These are phyloP conservation scores for Oryza longistaminata DNA, from an alignment of 176 grass and related monocot species.

Conservation along the genomic window DNA sequence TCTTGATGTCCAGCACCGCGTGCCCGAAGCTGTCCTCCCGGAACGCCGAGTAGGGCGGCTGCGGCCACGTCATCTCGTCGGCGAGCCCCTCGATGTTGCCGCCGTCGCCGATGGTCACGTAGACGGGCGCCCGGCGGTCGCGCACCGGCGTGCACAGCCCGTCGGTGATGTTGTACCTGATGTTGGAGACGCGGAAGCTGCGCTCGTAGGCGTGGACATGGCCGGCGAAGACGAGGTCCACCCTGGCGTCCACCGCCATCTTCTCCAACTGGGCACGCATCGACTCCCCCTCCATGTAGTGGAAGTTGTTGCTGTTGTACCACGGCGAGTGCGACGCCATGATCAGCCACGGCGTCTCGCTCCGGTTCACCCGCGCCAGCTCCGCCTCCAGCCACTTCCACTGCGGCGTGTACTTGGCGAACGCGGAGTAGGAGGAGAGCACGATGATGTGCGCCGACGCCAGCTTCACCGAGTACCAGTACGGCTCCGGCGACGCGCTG, in stretches of 20 bases:
- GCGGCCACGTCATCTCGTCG: conserved; percentile 49
- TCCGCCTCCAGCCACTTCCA: conserved; percentile 46
- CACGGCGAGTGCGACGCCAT: conserved; percentile 49
- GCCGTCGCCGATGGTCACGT: conserved; percentile 62
- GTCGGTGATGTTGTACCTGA: conserved; percentile 57
- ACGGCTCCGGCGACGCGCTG: conserved; percentile 23
- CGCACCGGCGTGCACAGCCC: conserved; percentile 38
- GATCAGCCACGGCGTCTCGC: conserved; percentile 46
- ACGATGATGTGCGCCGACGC: conserved; percentile 47
- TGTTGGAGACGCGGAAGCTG: conserved; percentile 53
- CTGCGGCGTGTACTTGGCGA: conserved; percentile 52
- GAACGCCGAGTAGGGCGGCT: conserved; percentile 70
- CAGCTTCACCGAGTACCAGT: conserved; percentile 52
- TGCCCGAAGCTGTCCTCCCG: conserved; percentile 73
- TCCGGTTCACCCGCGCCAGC: conserved; percentile 37
- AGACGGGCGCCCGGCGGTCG: conserved; percentile 49
- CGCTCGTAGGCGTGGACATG: conserved; percentile 58
- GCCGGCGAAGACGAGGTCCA: conserved; percentile 51
- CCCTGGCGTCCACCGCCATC: conserved; percentile 39
- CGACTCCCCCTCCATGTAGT: conserved; percentile 58
- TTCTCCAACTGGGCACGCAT: conserved; percentile 42
- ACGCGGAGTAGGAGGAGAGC: conserved; percentile 43
- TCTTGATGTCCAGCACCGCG: conserved; percentile 69
- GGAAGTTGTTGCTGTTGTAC: conserved; percentile 66
- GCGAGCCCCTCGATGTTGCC: conserved; percentile 66